phyloP scores from a whole-genome alignment of 768 basidiomycete species.

The Agrocybe chaxingu region DNA sequence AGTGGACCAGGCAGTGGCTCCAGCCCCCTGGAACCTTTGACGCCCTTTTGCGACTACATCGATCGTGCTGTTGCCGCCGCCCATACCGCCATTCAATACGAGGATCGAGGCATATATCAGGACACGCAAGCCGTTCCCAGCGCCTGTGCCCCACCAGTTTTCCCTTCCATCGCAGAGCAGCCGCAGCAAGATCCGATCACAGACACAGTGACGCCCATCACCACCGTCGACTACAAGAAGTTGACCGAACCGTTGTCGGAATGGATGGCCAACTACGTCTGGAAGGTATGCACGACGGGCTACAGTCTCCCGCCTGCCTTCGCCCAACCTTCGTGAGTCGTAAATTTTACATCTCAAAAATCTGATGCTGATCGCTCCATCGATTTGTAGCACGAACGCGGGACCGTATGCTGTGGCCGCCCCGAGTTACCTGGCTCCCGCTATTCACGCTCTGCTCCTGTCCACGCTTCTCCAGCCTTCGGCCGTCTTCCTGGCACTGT shows the following conservation, averaged over 20 bases:
- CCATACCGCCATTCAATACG: slow-evolving; percentile 12
- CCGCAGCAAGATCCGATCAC: slow-evolving; percentile 37
- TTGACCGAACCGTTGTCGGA: slow-evolving; percentile 75
- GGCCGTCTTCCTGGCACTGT: slow-evolving; percentile 71
- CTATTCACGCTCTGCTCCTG: slow-evolving; percentile 69
- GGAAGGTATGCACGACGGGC: slow-evolving; percentile 80
- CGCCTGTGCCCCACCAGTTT: slow-evolving; percentile 20
- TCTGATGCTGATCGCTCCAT: slow-evolving; percentile 8
- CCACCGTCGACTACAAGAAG: slow-evolving; percentile 61
- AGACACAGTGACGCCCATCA: slow-evolving; percentile 46
- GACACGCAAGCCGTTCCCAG: slow-evolving; percentile 11
- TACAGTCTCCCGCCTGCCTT: slow-evolving; percentile 55
- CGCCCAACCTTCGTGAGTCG: slow-evolving; percentile 53
- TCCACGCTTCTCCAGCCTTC: slow-evolving; percentile 83
- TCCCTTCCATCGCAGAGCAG: slow-evolving; percentile 28
- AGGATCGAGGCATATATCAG: slow-evolving; percentile 13
- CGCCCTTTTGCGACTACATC: slow-evolving; percentile 74
- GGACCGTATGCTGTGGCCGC: slow-evolving; percentile 43
- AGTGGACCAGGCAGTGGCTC: slow-evolving; percentile 52
- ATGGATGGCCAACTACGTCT: slow-evolving; percentile 77
- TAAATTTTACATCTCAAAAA: slow-evolving; percentile 9
- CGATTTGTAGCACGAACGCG: slow-evolving; percentile 23
- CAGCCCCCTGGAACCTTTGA: slow-evolving; percentile 72
- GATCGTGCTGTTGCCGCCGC: slow-evolving; percentile 64
- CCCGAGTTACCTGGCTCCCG: slow-evolving; percentile 52